Base-by-base conservation (phyloP, 345 rosid species). In the Passiflora organensis region DNA sequence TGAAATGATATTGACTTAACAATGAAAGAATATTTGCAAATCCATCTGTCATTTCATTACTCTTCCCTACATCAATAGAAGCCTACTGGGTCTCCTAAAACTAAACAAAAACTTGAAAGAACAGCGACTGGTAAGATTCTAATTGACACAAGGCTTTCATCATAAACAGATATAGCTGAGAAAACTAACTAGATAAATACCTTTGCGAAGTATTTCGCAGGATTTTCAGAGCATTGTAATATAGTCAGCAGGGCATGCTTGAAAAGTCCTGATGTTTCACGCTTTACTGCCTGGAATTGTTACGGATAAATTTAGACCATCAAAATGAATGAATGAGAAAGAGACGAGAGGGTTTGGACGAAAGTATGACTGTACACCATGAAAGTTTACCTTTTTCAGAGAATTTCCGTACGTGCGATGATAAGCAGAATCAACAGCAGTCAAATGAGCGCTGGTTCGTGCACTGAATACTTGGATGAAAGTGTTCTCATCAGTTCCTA, bases 401-500 rank as follows among this genome's bases (percentile, higher is more conserved):
- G 78, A 58, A 45, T 55, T 70, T 13, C 84, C 94, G 13, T 78
- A 70, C 66, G 73, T 62, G 61, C 59, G 56, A 38, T 62, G 63
- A 56, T 85, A 82, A 56, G 81, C 67, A 43, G 53, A 4, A 65
- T 37, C 48, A 38, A 82, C 74, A 42, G 76, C 76, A 51, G 75
- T 84, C 67, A 85, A 60, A 47, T 85, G 93, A 19, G 84, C 81
- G 42, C 76, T 64, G 63, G 89, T 85, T 55, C 86, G 76, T 70
- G 68, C 78, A 6, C 80, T 65, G 53, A 82, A 85, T 55, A 75
- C 65, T 39, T 23, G 55, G 58, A 85, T 73, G 57, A 85, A 82
- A 16, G 78, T 77, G 44, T 69, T 75, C 76, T 85, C 93, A 67
- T 85, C 93, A n/a, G 93, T 82, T 58, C 89, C 93, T 10, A 65